A percentile compares a stretch with the other conserved stretches of the same genome.
Conservation (phyloP, 257 asterid species). For the Gentiana straminea region DNA sequence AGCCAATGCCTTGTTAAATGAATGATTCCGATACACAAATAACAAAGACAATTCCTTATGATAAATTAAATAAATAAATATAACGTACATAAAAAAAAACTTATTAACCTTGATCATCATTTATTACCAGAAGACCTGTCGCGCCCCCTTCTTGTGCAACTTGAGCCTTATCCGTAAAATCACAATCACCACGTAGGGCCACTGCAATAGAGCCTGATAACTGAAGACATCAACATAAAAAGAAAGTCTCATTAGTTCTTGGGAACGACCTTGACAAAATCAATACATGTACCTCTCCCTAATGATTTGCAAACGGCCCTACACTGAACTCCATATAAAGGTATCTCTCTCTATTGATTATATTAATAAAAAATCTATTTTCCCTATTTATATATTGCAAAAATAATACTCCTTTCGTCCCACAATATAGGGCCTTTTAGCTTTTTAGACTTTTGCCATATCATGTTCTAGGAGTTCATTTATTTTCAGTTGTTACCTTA, state of each 20-base stretch:
- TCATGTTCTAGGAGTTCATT: no score
- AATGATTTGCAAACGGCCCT: no score
- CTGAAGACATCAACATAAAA: conserved; percentile 35
- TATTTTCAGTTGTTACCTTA: no score
- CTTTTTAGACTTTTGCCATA: no score
- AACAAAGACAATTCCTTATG: neutral
- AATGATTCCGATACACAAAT: neutral
- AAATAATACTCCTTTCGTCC: no score
- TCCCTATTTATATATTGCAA: no score
- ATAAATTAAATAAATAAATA: neutral
- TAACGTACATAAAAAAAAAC: conserved; percentile 18
- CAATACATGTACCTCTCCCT: neutral
- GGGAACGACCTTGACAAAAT: no score
- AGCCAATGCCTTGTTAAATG: neutral
- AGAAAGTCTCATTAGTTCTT: neutral
- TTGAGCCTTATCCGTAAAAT: conserved; percentile 65
- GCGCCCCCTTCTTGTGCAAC: conserved; percentile 83
- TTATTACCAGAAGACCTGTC: conserved; percentile 63
- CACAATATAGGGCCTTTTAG: no score
- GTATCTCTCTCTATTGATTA: no score
- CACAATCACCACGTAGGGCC: conserved; percentile 83
- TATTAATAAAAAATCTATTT: no score
- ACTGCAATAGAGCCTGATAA: conserved; percentile 58
- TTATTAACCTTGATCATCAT: conserved; percentile 61
- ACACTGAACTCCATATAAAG: no score